Base-by-base conservation (phyloP, 805 yeast species). In the Starmerella cellae region DNA sequence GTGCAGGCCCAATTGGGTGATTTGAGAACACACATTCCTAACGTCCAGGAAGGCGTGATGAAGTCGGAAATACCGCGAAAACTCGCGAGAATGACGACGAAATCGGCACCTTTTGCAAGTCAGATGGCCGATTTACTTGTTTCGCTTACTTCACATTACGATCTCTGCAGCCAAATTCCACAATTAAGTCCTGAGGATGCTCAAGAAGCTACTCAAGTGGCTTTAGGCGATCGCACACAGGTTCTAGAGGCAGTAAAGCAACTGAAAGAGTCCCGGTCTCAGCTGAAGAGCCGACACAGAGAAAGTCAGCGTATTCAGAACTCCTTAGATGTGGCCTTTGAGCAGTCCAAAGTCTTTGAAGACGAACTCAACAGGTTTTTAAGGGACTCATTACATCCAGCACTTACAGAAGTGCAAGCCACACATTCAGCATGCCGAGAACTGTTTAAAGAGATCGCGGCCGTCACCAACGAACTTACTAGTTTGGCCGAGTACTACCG, bases 91-190 rank as follows among this genome's bases (percentile, higher is more conserved):
- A 16, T 47, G 16, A 27, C 48, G 10, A 46, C 50, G 8, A 26
- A 45, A 1, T 44, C 58, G 5, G 63, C 62, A n/a, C 51, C 44
- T 3, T 54, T 55, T 41, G 94, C 83, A 41, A 67, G 69, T 44
- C 91, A 80, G 41, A 67, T 83, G 60, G 93, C 82, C 1, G 68
- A 71, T 2, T 64, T 79, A 16, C 62, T 87, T 27, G 77, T 75
- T 43, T 74, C 85, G 53, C 63, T 85, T 37, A 79, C 94, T 10
- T 74, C 73, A 41, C 95, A 85, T 61, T 83, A 77, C 53, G 95
- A 85, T 58, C 84, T 82, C 55, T 81, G 94, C 51, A 52, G 63
- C 11, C 62, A 71, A 46, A 80, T 74, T 9, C 54, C 63, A 2
- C 60, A 61, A 4, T 50, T 63, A 14, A 60, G 69, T n/a, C 54